Conservation (phyloP, 805 yeast species). For the Saccharomycopsis fibuligera region DNA sequence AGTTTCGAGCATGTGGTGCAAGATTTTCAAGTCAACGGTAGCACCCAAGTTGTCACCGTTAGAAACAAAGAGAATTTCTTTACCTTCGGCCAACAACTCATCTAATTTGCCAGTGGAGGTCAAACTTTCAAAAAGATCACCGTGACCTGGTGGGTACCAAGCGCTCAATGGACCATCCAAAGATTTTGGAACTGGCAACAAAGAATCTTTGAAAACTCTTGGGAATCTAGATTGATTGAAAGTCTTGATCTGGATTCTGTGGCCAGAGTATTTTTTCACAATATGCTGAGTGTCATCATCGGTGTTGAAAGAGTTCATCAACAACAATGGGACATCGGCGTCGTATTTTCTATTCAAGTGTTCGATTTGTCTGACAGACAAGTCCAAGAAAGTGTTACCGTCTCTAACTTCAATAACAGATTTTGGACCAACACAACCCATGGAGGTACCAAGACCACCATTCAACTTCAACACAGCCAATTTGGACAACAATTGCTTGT, state of each 20-base stretch:
- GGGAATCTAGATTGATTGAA: conserved; percentile 98
- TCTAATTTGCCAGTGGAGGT: conserved; percentile 90
- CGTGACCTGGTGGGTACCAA: conserved; percentile 99
- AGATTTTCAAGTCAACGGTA: conserved; percentile 85
- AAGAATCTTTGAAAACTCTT: conserved; percentile 90
- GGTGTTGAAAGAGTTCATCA: conserved; percentile 98
- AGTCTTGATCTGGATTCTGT: conserved; percentile 88
- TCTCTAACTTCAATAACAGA: conserved; percentile 98
- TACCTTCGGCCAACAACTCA: conserved; percentile 82
- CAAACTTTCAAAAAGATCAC: conserved; percentile 90
- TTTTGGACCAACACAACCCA: conserved; percentile 99
- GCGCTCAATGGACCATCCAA: conserved; percentile 65
- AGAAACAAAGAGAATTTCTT: conserved; percentile 90
- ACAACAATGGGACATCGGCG: conserved; percentile 88
- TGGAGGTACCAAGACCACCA: conserved; percentile 98
- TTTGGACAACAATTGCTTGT: conserved; percentile 54
- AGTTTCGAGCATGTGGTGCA: conserved; percentile 88
- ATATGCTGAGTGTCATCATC: conserved; percentile 92
- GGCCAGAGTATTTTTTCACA: conserved; percentile 94
- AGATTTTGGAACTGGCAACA: conserved; percentile 85
- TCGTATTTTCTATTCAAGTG: conserved; percentile 84
- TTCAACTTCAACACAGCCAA: conserved; percentile 93
- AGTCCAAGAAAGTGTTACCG: conserved; percentile 93
- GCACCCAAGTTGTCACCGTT: conserved; percentile 99
- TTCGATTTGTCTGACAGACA: conserved; percentile 95